Conservation (phyloP, 805 yeast species). For the Suhomyces faveliae region DNA sequence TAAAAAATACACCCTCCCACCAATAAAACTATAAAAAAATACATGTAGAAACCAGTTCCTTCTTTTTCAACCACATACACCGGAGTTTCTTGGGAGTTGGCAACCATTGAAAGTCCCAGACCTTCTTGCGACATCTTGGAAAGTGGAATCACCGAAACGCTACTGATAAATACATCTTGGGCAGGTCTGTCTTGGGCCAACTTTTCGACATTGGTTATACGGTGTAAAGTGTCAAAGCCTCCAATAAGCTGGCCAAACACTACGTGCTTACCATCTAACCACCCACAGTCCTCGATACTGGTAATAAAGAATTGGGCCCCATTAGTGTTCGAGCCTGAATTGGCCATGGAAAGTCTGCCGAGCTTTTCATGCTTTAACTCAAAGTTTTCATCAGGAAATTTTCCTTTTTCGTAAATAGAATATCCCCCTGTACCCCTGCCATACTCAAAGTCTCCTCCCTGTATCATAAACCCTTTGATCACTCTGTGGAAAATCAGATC, state of each 20-base stretch:
- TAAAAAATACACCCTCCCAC: slow-evolving; percentile 10
- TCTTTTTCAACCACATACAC: slow-evolving; percentile 8
- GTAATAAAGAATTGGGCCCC: slow-evolving; percentile 26
- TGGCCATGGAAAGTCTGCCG: slow-evolving; percentile 29
- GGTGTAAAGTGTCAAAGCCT: slow-evolving; percentile 24
- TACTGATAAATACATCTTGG: slow-evolving; percentile 16
- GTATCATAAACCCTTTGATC: slow-evolving; percentile 37
- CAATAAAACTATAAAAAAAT: slow-evolving; percentile 12
- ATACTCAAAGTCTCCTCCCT: slow-evolving; percentile 35
- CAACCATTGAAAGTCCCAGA: background rate
- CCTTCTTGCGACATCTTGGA: background rate
- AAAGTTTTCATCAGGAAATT: slow-evolving; percentile 23
- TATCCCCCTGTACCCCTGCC: slow-evolving; percentile 18
- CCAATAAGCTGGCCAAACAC: slow-evolving; percentile 27
- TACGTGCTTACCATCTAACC: slow-evolving; percentile 24
- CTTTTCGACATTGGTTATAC: slow-evolving; percentile 12
- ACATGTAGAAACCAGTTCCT: slow-evolving; percentile 9
- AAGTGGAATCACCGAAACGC: slow-evolving; percentile 7
- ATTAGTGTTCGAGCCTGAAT: slow-evolving; percentile 22
- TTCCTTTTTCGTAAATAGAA: slow-evolving; percentile 13
- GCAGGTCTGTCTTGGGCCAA: slow-evolving; percentile 13
- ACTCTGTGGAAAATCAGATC: slow-evolving; percentile 33
- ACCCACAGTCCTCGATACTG: slow-evolving; percentile 14
- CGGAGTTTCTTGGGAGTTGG: background rate
- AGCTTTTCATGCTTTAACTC: slow-evolving; percentile 20